Evolutionary conservation across 257 asterid species (phyloP), one percentile per base, ranked within the genome.

Genomic region (Oldenlandia corymbosa): DNA sequence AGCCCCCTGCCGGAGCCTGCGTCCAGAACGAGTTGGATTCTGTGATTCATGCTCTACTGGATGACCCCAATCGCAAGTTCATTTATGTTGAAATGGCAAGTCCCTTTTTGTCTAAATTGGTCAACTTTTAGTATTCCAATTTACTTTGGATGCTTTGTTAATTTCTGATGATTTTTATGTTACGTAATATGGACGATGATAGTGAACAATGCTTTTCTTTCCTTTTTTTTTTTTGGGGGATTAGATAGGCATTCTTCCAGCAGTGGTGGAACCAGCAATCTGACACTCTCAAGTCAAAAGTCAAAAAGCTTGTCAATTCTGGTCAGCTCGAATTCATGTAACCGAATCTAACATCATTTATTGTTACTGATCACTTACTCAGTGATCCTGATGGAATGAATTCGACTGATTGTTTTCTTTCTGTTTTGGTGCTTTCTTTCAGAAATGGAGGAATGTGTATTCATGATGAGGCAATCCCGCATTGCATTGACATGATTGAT

Each of bases 381-480:
- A 26, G 27, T 30, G 37, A 28, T 49, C 51, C n/a, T 61, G 7
- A 39, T 32, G 32, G 52, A 52, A 34, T 43, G 58, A 43, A 43
- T 32, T 46, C 32, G 43, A 71, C n/a, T n/a, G n/a, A n/a, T n/a
- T n/a, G n/a, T n/a, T n/a, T n/a, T n/a, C n/a, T n/a, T n/a, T n/a
- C n/a, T n/a, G n/a, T n/a, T n/a, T 14, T 17, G 10, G n/a, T 20
- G n/a, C 39, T 16, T 67, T 26, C 70, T 32, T 76, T 79, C 80
- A 90, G 95, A 74, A 90, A 90, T 42, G 97, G 96, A 4, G 97
- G 97, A 36, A 83, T 94, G 97, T 90, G 97, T 64, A 90, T 90
- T 95, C 97, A 90, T 61, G 97, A 90, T 69, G 97, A 90, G 72
- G 96, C 97, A 64, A 59, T 95, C 14, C 63, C 75, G 36, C 95